These are phyloP conservation scores for Mortierella sp. DNA, from an alignment of 371 early-diverging fungal genomes.

Conservation along the genomic window DNA sequence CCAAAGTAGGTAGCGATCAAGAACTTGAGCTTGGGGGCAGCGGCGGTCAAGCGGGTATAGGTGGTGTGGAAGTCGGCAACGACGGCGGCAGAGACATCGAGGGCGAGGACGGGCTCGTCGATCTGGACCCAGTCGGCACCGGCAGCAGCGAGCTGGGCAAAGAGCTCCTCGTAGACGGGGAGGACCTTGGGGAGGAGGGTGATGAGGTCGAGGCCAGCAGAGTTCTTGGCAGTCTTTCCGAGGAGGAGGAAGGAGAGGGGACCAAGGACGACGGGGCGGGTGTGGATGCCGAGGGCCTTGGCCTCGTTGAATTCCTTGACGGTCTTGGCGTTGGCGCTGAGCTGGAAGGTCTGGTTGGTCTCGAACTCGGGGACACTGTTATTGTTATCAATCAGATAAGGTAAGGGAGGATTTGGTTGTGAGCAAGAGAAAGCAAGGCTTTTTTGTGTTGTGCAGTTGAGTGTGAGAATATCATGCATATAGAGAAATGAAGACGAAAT, in stretches of 20 bases:
- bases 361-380: conserved; percentile 90
- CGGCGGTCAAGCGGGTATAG: conserved; percentile 77
- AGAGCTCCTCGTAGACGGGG: conserved; percentile 83
- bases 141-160: conserved; percentile 82
- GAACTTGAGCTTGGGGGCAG: conserved; percentile 72
- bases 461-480: not conserved
- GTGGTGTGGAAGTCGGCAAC: conserved; percentile 66
- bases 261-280: conserved; percentile 94
- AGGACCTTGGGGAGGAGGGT: conserved; percentile 81
- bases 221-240: conserved; percentile 83
- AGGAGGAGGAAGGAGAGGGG: conserved; percentile 92
- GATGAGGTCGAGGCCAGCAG: conserved; percentile 76
- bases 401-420: not conserved
- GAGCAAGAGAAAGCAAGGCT: not conserved
- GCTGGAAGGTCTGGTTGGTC: conserved; percentile 79
- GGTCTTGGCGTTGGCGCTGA: conserved; percentile 78
- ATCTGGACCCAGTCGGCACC: conserved; percentile 96
- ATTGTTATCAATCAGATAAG: not conserved
- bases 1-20: conserved; percentile 96
- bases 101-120: conserved; percentile 91
- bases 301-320: conserved; percentile 93
- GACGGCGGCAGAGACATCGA: conserved; percentile 75
- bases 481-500: not conserved
- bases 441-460: not conserved
- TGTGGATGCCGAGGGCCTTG: conserved; percentile 89